Base-by-base conservation (phyloP, 768 basidiomycete species). In the Lentinula boryana region DNA sequence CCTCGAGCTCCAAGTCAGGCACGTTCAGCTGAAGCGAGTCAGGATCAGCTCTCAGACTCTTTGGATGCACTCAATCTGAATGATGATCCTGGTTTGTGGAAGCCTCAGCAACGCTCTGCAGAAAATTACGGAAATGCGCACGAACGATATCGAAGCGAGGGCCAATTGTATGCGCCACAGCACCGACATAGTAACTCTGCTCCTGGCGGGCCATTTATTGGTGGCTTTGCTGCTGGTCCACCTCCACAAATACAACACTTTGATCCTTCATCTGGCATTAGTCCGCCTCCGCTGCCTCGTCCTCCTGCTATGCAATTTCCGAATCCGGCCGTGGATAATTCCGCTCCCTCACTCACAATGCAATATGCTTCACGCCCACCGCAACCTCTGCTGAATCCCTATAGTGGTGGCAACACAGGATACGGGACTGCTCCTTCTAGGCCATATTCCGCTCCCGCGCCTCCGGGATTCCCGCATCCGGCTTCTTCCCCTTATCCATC, bases 151-250 rank as follows among this genome's bases (percentile, higher is more conserved):
- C 55, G 15, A 13, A 56, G 27, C 40, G 55, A 56, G 6, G 55
- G 36, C 10, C 31, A 56, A 23, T 1, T 41, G 3, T 56, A 40
- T 43, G 55, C 55, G 27, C 55, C 55, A 23, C 36, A 40, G 38
- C 36, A 56, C 23, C 40, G 23, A 18, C 55, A 56, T 32, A 56
- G 36, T 13, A 56, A 56, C 23, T 31, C 55, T 16, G 40, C 55
- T 18, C 55, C 33, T 33, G 50, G 50, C 32, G 55, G 55, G 49
- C 62, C 63, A 32, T 85, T 86, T 64, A 68, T 84, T 35, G 84
- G 82, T 16, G 83, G 84, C 33, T 86, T 86, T 65, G 58, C 74
- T 64, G 21, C 36, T 6, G 12, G 23, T 27, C 21, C 40, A 2
- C 40, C 55, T 23, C 40, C 55, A 56, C 18, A 3, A 16, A 36